A percentile compares a stretch with the other conserved stretches of the same genome.
phyloP scores from a whole-genome alignment of 495 filamentous ascomycete genomes.

The Talaromyces borbonicus region DNA sequence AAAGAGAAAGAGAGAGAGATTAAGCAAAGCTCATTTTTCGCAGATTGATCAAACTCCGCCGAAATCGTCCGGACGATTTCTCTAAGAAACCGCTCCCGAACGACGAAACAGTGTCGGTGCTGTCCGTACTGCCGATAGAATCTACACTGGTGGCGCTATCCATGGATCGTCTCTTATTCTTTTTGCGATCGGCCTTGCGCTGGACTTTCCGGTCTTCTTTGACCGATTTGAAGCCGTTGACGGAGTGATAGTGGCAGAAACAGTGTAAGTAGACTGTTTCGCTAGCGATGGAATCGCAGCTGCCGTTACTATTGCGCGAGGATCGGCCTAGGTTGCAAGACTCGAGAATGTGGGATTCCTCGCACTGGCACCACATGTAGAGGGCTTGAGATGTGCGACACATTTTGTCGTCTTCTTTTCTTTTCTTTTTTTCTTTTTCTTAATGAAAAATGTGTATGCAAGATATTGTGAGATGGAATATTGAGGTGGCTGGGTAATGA shows the following conservation, averaged over 20 bases:
- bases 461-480: background rate
- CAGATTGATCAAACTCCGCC: constrained; percentile 5
- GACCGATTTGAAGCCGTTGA: constrained; percentile 27
- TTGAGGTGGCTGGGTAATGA: background rate
- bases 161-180: constrained; percentile 16
- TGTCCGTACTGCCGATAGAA: constrained; percentile 19
- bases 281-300: constrained; percentile 25
- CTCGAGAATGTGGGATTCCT: constrained; percentile 34
- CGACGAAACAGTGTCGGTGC: constrained; percentile 25
- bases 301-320: constrained; percentile 18
- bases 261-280: constrained; percentile 38
- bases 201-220: constrained; percentile 20
- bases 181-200: constrained; percentile 4
- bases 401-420: constrained; percentile 18
- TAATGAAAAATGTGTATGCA: too few species aligned
- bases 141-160: constrained; percentile 23
- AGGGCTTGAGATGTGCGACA: constrained; percentile 34
- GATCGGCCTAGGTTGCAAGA: constrained; percentile 26
- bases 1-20: constrained; percentile 11
- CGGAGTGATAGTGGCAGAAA: constrained; percentile 34
- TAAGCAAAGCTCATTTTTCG: constrained; percentile 8
- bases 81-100: constrained; percentile 16
- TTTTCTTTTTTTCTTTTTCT: too few species aligned
- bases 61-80: constrained; percentile 16
- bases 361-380: constrained; percentile 38